Percentiles rank a stretch among this genome's conserved stretches.
Conservation (phyloP, 2,329 filamentous ascomycete genomes). For the Diaporthe aspalathi region DNA sequence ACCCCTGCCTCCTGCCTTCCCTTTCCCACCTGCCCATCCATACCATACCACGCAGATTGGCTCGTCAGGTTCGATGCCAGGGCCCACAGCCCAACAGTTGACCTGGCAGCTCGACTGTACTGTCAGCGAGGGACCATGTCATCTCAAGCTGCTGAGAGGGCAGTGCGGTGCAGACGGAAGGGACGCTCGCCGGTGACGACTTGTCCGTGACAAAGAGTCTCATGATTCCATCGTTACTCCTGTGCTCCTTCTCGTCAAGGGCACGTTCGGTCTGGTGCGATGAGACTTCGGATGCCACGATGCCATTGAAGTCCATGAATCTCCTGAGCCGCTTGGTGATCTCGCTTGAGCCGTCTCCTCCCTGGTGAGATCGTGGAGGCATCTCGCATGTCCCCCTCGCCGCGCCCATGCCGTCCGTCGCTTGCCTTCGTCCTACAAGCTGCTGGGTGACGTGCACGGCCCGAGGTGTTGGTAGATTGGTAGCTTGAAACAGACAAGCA, state of each 20-base stretch:
- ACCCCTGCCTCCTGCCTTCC: neutral
- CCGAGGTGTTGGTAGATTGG: neutral
- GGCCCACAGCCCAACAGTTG: no score
- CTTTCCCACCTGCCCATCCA: neutral
- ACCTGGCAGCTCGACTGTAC: neutral
- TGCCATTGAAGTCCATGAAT: neutral
- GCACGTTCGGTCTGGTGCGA: constrained; percentile 23
- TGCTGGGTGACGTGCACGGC: neutral
- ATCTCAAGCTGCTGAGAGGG: neutral
- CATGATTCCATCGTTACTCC: neutral
- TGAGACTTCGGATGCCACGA: constrained; percentile 23
- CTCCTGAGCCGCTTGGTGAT: neutral
- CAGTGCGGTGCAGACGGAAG: neutral
- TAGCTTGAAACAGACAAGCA: neutral
- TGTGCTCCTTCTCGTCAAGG: constrained; percentile 27
- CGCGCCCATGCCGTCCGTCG: neutral
- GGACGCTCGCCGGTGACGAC: neutral
- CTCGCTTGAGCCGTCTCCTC: neutral
- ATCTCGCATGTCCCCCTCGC: neutral
- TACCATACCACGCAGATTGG: neutral
- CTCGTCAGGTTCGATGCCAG: neutral
- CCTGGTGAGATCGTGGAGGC: neutral
- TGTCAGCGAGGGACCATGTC: neutral
- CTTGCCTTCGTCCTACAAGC: neutral
- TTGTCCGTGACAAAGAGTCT: neutral